These are phyloP conservation scores for Acanthamoeba culbertsoni DNA, from an alignment of 208 protist genomes.

Conservation along the genomic window DNA sequence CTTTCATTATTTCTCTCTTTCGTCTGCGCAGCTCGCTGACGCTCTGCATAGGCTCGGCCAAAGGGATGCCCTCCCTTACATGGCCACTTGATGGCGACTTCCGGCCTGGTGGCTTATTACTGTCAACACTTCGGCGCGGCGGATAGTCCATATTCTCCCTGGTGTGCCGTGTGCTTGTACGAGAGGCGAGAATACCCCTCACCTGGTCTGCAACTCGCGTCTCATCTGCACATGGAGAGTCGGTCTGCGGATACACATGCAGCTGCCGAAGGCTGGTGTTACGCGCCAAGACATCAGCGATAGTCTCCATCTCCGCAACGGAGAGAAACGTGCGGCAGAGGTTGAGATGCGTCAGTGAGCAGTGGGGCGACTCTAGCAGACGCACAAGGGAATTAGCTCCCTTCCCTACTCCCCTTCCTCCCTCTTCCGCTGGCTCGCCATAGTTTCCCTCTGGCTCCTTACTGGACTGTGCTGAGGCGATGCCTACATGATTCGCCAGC, in stretches of 20 bases:
- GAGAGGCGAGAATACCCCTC: neutral
- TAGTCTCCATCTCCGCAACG: neutral
- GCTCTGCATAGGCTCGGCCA: neutral
- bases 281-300: neutral
- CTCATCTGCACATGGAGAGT: neutral
- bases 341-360: slow-evolving; percentile 4
- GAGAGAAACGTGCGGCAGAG: neutral
- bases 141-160: no score
- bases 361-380: neutral
- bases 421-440: neutral
- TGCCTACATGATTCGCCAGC: neutral
- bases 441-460: neutral
- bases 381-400: neutral
- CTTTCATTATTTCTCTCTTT: neutral
- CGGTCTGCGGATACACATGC: neutral
- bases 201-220: neutral
- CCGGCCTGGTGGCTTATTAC: neutral
- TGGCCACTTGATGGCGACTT: neutral
- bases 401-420: neutral
- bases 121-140: neutral
- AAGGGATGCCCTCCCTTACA: no score
- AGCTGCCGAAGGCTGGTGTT: slow-evolving; percentile 16
- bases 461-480: neutral
- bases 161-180: no score
- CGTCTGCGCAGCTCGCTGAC: neutral